Evolutionary conservation across 2,329 filamentous ascomycete genomes (phyloP).

Genomic region (Talaromyces sp.): DNA sequence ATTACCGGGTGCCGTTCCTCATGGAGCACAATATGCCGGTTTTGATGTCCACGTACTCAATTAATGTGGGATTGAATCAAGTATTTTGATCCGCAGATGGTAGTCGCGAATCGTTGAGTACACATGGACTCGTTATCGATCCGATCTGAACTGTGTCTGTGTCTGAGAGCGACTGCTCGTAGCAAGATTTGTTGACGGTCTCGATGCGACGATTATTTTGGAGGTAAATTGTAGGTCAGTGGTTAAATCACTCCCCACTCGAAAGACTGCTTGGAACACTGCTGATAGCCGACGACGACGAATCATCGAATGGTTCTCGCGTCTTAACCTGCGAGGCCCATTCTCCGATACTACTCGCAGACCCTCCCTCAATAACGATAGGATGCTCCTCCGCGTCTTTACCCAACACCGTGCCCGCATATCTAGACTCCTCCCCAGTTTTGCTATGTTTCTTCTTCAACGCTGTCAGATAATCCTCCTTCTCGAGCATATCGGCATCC

Average conservation of each 20-base stretch:
- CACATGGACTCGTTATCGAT: neutral
- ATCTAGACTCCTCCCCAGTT: slow-evolving; percentile 80
- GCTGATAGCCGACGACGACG: slow-evolving; percentile 38
- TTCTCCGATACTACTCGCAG: slow-evolving; percentile 59
- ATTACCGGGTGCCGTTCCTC: neutral
- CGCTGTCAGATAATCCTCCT: slow-evolving; percentile 68
- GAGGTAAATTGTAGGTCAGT: neutral
- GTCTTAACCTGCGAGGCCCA: slow-evolving; percentile 52
- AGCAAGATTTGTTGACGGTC: no score
- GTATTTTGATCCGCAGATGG: neutral
- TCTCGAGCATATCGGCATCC: slow-evolving; percentile 51
- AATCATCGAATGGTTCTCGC: slow-evolving; percentile 29
- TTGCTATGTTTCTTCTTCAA: slow-evolving; percentile 93
- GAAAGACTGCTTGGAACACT: slow-evolving; percentile 40
- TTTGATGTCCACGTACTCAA: neutral
- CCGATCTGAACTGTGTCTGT: neutral
- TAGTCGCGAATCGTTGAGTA: neutral
- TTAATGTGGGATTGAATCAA: neutral
- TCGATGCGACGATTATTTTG: neutral
- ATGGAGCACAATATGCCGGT: neutral
- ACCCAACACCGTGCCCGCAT: slow-evolving; percentile 78
- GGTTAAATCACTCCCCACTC: slow-evolving; percentile 33
- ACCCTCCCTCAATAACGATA: slow-evolving; percentile 75
- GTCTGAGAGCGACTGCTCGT: neutral
- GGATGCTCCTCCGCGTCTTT: slow-evolving; percentile 67